Percentiles rank a stretch among this genome's conserved stretches.
These are phyloP conservation scores for Colletotrichum zoysiae DNA, from an alignment of 2,329 filamentous ascomycete genomes.

Conservation along the genomic window DNA sequence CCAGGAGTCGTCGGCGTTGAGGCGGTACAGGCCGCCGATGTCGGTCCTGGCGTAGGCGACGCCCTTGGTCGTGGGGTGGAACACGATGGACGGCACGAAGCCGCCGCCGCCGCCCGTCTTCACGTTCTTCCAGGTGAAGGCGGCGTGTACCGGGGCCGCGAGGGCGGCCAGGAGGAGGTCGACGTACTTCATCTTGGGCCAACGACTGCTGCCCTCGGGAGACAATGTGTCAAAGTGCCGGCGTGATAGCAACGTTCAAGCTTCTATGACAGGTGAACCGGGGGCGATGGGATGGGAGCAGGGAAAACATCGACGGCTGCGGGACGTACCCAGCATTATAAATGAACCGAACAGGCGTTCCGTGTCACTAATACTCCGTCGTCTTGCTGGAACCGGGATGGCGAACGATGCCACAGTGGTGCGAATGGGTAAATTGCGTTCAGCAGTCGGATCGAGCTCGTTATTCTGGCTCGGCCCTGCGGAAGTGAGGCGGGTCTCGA, in stretches of 20 bases:
- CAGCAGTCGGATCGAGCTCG: background rate
- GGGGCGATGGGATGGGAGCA: background rate
- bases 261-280: conserved; percentile 17
- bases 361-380: background rate
- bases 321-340: conserved; percentile 12
- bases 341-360: background rate
- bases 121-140: conserved; percentile 62
- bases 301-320: conserved; percentile 5
- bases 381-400: background rate
- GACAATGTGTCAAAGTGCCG: too few species aligned
- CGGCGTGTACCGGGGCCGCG: conserved; percentile 48
- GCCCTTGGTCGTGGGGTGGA: conserved; percentile 64
- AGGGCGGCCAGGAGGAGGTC: conserved; percentile 38
- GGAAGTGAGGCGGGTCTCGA: conserved; percentile 11
- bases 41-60: conserved; percentile 69
- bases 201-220: background rate
- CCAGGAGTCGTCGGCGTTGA: conserved; percentile 69
- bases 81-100: conserved; percentile 68
- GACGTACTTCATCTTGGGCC: conserved; percentile 36
- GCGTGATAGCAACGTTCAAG: background rate
- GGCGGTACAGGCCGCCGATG: conserved; percentile 68
- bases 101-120: conserved; percentile 69
- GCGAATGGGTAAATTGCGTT: background rate
- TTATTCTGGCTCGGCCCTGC: conserved; percentile 12
- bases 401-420: background rate